These are phyloP conservation scores for Cyclotella kingstonii DNA, from an alignment of 108 stramenopile genomes.

Conservation along the genomic window DNA sequence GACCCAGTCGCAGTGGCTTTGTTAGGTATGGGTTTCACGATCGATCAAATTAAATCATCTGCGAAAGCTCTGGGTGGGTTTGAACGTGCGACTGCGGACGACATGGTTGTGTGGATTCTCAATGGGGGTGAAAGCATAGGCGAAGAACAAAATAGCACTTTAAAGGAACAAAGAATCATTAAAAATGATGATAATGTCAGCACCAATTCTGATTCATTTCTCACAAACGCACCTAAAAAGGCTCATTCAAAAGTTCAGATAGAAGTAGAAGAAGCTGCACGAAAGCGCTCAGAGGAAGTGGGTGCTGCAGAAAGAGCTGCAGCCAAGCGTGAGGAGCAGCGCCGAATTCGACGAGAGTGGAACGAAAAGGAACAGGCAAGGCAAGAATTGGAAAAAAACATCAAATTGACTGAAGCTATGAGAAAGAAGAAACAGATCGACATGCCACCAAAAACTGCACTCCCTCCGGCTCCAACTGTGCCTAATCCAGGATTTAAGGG, in stretches of 20 bases:
- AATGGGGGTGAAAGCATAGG: slow-evolving; percentile 26
- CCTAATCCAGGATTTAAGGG: slow-evolving; percentile 15
- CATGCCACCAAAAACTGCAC: slow-evolving; percentile 5
- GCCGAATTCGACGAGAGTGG: slow-evolving; percentile 82
- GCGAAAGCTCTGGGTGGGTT: slow-evolving; percentile 77
- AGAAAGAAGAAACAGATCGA: slow-evolving; percentile 23
- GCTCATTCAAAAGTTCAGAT: slow-evolving; percentile 18
- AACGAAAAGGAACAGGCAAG: slow-evolving; percentile 72
- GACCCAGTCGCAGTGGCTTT: slow-evolving; percentile 75
- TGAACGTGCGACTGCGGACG: slow-evolving; percentile 72
- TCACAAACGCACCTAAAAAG: slow-evolving; percentile 16
- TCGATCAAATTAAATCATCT: slow-evolving; percentile 62
- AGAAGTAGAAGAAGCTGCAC: slow-evolving; percentile 36
- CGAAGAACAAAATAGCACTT: slow-evolving; percentile 2
- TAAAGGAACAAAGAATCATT: neutral
- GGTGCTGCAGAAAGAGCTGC: slow-evolving; percentile 55
- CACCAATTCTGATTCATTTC: neutral
- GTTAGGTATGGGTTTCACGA: slow-evolving; percentile 78
- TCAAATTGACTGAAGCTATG: slow-evolving; percentile 48
- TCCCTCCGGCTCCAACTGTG: slow-evolving; percentile 14
- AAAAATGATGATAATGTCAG: slow-evolving; percentile 2
- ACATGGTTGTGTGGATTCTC: slow-evolving; percentile 82
- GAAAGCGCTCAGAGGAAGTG: slow-evolving; percentile 49
- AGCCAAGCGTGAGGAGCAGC: slow-evolving; percentile 75
- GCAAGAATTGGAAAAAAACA: slow-evolving; percentile 59